A percentile compares a stretch with the other conserved stretches of the same genome.
phyloP scores from a whole-genome alignment of 1,139 yeast species.

The Candida neerlandica region DNA sequence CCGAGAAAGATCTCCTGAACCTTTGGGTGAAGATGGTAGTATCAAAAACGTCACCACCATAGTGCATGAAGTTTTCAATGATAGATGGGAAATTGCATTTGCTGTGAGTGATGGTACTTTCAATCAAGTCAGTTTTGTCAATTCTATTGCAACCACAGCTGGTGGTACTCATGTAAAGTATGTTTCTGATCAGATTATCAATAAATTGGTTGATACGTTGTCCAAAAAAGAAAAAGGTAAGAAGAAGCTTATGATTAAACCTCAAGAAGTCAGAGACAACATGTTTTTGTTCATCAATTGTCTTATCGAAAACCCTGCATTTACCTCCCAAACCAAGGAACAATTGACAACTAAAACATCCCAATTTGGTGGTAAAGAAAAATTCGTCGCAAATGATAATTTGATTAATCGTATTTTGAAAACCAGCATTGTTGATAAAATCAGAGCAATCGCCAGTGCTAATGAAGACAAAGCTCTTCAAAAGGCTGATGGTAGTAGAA shows the following conservation, averaged over 20 bases:
- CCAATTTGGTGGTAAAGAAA: slow-evolving; percentile 87
- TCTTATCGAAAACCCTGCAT: slow-evolving; percentile 93
- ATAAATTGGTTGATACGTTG: slow-evolving; percentile 63
- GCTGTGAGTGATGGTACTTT: slow-evolving; percentile 88
- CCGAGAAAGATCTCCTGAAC: slow-evolving; percentile 38
- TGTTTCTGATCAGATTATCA: slow-evolving; percentile 81
- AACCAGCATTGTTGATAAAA: slow-evolving; percentile 81
- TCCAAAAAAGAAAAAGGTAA: slow-evolving; percentile 75
- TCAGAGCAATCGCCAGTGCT: slow-evolving; percentile 78
- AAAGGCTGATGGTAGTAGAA: slow-evolving; percentile 88
- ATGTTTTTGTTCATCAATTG: slow-evolving; percentile 92
- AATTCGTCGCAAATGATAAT: slow-evolving; percentile 67
- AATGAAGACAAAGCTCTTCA: slow-evolving; percentile 88
- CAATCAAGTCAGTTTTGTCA: slow-evolving; percentile 95
- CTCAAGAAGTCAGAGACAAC: slow-evolving; percentile 86
- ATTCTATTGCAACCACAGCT: slow-evolving; percentile 94
- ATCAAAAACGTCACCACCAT: slow-evolving; percentile 52
- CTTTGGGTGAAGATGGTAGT: slow-evolving; percentile 23
- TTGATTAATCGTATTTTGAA: slow-evolving; percentile 71
- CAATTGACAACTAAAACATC: slow-evolving; percentile 86
- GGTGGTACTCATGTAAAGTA: slow-evolving; percentile 97
- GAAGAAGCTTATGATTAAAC: slow-evolving; percentile 72
- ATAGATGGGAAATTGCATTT: slow-evolving; percentile 94
- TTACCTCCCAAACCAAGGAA: slow-evolving; percentile 96
- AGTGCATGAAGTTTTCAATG: slow-evolving; percentile 71